Percentiles rank a stretch among this genome's conserved stretches.
Conservation (phyloP, 2,329 filamentous ascomycete species). For the Stenocarpella maydis region DNA sequence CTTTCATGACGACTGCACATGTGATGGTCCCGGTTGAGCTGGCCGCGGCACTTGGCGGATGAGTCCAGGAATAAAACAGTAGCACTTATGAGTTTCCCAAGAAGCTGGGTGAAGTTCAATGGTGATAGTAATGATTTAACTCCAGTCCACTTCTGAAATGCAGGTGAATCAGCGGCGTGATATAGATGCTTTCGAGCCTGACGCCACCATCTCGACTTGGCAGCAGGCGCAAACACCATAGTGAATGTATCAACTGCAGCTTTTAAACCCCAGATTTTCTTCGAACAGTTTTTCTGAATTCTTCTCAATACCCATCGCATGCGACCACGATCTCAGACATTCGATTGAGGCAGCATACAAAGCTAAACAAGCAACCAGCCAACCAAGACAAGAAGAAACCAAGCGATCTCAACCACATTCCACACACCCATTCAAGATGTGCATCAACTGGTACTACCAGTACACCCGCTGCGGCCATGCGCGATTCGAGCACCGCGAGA, state of each 20-base stretch:
- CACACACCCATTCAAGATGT: neutral
- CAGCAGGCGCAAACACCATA: neutral
- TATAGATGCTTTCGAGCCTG: too few relatives aligned
- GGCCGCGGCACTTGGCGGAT: too few relatives aligned
- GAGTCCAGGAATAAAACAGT: too few relatives aligned
- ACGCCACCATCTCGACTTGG: neutral
- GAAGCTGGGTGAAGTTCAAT: too few relatives aligned
- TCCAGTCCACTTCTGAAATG: too few relatives aligned
- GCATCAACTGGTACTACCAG: conserved; percentile 2
- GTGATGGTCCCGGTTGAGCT: too few relatives aligned
- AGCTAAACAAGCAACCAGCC: neutral
- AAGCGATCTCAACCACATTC: too few relatives aligned
- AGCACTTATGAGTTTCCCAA: too few relatives aligned
- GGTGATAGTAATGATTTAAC: too few relatives aligned
- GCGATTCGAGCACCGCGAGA: neutral
- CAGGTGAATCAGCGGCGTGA: too few relatives aligned
- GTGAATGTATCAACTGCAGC: neutral
- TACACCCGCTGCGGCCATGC: neutral
- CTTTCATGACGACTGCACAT: too few relatives aligned
- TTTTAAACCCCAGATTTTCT: neutral
- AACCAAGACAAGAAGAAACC: neutral
- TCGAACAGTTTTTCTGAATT: neutral
- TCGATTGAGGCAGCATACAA: neutral
- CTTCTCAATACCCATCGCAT: neutral
- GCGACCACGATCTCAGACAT: neutral